Percentiles rank a stretch among this genome's conserved stretches.
Conservation (phyloP, 208 protist species). For the Novymonas esmeraldas region DNA sequence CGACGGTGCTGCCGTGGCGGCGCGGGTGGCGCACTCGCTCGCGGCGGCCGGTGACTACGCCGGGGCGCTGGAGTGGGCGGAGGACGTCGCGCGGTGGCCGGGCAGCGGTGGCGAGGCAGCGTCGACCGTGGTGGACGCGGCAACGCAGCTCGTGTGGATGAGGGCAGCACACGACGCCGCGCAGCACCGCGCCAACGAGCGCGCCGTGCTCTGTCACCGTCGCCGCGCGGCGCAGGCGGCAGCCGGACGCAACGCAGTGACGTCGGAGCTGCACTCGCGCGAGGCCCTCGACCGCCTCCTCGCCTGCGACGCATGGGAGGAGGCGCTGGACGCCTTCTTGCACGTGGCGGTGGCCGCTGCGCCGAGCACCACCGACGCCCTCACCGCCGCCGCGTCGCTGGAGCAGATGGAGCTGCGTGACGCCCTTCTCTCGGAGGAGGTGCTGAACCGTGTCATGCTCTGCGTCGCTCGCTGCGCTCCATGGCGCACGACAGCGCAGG, state of each 20-base stretch:
- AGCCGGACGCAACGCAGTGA: not conserved
- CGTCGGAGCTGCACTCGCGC: not conserved
- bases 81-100: constrained; percentile 9
- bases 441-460: constrained; percentile 26
- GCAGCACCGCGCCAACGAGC: constrained; percentile 8
- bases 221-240: not conserved
- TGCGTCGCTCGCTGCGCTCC: constrained; percentile 24
- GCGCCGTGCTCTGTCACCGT: constrained; percentile 10
- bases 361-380: not conserved
- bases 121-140: constrained; percentile 1
- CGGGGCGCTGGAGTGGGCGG: constrained; percentile 19
- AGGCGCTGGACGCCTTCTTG: constrained; percentile 19
- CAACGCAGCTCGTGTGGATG: constrained; percentile 16
- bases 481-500: constrained; percentile 35
- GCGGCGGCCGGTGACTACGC: constrained; percentile 10
- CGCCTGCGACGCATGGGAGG: constrained; percentile 31
- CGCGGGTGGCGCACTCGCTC: constrained; percentile 13
- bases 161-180: not conserved
- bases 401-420: constrained; percentile 23
- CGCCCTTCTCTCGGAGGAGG: constrained; percentile 7
- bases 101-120: not conserved
- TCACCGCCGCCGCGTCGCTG: constrained; percentile 11
- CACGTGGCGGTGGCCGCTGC: not conserved
- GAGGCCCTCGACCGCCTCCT: constrained; percentile 18
- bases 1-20: constrained; percentile 4